phyloP scores from a whole-genome alignment of 2,329 filamentous ascomycete genomes.

The Pestalotiopsis sp. region DNA sequence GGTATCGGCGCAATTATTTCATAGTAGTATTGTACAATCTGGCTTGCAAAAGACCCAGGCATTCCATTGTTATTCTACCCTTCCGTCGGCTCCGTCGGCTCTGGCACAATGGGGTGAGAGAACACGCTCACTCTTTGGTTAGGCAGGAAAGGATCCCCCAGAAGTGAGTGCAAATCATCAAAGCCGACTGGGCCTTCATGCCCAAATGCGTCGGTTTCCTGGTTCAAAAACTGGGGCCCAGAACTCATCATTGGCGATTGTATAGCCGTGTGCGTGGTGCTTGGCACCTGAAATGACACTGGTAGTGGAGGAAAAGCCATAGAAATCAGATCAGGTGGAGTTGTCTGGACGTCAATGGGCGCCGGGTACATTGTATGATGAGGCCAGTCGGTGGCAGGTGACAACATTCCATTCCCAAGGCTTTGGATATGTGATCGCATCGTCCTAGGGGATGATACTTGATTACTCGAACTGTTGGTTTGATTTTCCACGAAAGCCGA shows the following conservation, averaged over 20 bases:
- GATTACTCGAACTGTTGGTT: background rate
- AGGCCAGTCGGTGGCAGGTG: background rate
- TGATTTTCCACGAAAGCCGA: conserved; percentile 34
- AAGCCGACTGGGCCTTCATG: background rate
- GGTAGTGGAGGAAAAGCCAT: conserved; percentile 22
- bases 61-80: background rate
- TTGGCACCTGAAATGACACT: conserved; percentile 16
- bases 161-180: conserved; percentile 15
- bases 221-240: background rate
- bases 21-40: too few species aligned
- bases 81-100: conserved; percentile 17
- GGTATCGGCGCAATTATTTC: too few species aligned
- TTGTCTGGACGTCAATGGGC: background rate
- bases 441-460: background rate
- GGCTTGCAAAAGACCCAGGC: too few species aligned
- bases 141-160: conserved; percentile 18
- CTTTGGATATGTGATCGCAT: background rate
- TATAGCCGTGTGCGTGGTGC: conserved; percentile 6
- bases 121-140: conserved; percentile 20
- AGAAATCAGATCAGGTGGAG: conserved; percentile 19
- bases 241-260: conserved; percentile 3
- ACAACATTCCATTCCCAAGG: background rate
- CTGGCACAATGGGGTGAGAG: conserved; percentile 7
- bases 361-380: too few species aligned
- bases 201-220: background rate